A percentile compares a stretch with the other conserved stretches of the same genome.
These are phyloP conservation scores for Ustilago nuda DNA, from an alignment of 1,284 basidiomycete genomes.

Conservation along the genomic window DNA sequence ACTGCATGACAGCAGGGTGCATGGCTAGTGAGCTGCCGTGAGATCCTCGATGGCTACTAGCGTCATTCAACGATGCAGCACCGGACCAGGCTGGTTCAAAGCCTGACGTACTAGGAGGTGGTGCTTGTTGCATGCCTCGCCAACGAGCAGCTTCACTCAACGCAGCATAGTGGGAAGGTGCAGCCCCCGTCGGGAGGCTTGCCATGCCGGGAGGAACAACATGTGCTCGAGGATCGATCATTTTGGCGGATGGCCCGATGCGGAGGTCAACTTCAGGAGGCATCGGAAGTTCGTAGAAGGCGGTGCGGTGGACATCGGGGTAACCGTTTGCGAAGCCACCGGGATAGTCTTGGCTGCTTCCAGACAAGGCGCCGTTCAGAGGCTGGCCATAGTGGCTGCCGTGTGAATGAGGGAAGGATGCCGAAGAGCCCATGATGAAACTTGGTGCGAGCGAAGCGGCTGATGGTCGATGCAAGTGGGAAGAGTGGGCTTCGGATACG, in stretches of 20 bases:
- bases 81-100: slow-evolving; percentile 16
- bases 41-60: slow-evolving; percentile 25
- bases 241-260: not conserved
- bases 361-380: not conserved
- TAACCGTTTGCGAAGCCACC: slow-evolving; percentile 21
- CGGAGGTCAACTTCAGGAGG: slow-evolving; percentile 28
- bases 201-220: slow-evolving; percentile 8
- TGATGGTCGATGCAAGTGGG: slow-evolving; percentile 28
- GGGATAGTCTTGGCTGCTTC: slow-evolving; percentile 5
- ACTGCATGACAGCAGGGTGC: slow-evolving; percentile 11
- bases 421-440: slow-evolving; percentile 32
- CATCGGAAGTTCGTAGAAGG: slow-evolving; percentile 29
- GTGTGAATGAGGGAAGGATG: slow-evolving; percentile 31
- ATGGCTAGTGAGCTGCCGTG: slow-evolving; percentile 18
- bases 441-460: slow-evolving; percentile 31
- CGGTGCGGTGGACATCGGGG: slow-evolving; percentile 33
- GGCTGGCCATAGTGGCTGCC: slow-evolving; percentile 19
- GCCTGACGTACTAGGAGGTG: not conserved
- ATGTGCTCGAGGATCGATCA: slow-evolving; percentile 8
- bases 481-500: slow-evolving; percentile 19
- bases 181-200: slow-evolving; percentile 29
- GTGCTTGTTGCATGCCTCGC: slow-evolving; percentile 14
- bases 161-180: slow-evolving; percentile 24
- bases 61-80: slow-evolving; percentile 10
- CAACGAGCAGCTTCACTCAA: slow-evolving; percentile 25